Conservation (phyloP, 306 rosid genomes). For the Hippophae rhamnoides region DNA sequence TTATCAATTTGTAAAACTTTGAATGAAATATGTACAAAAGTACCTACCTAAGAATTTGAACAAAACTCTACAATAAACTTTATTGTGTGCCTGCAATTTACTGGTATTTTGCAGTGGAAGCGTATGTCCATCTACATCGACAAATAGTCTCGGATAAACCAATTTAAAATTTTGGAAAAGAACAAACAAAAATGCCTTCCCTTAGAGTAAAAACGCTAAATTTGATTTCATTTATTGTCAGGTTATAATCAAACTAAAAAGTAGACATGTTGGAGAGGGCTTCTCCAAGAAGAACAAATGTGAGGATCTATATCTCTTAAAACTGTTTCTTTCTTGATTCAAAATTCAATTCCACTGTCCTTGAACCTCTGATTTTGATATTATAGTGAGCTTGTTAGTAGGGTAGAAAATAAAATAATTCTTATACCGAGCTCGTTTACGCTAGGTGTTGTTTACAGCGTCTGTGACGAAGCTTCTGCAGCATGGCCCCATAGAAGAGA, state of each 20-base stretch:
- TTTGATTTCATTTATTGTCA: constrained; percentile 21
- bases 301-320: constrained; percentile 14
- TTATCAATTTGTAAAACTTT: too few relatives aligned
- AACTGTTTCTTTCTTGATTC: neutral
- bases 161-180: neutral
- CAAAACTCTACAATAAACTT: neutral
- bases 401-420: neutral
- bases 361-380: neutral
- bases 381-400: neutral
- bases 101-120: constrained; percentile 68
- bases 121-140: constrained; percentile 57
- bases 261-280: constrained; percentile 68
- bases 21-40: too few relatives aligned
- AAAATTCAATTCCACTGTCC: neutral
- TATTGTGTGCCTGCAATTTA: constrained; percentile 5
- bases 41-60: too few relatives aligned
- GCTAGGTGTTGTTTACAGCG: constrained; percentile 71
- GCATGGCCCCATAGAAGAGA: constrained; percentile 86
- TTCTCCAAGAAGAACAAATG: constrained; percentile 90
- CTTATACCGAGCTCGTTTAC: neutral
- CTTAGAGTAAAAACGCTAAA: neutral
- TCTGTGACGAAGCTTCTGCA: constrained; percentile 50
- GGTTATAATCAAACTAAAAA: constrained; percentile 67
- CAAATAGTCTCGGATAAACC: constrained; percentile 61
- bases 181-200: neutral